Base-by-base conservation (phyloP, 2,329 filamentous ascomycete species). In the Talaromyces sp. region DNA sequence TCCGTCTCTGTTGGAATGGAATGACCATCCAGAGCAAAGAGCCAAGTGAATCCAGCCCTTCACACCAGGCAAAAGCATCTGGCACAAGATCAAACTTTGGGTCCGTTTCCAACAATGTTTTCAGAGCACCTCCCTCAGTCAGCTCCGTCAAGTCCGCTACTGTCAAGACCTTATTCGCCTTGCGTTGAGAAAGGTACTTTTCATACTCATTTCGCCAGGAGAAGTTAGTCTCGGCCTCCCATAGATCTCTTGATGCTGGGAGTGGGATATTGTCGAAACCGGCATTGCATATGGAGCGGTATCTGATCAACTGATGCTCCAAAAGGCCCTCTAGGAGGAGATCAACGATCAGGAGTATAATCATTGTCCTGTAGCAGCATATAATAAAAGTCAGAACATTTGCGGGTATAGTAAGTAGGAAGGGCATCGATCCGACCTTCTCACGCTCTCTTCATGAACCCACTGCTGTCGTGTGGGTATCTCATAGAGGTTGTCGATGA, bases 11-110 rank as follows among this genome's bases (percentile, higher is more conserved):
- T 21, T 59, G 57, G 46, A 55, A 59, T n/a, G 57, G 57, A 11
- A 59, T 54, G 15, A 41, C 22, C 52, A 51, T 59, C 57, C 57
- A 59, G 3, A 59, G 45, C 28, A 59, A 10, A 13, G 57, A 56
- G n/a, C 57, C 57, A 19, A 59, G 45, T 1, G 57, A 59, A 51
- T 59, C 57, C 28, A 59, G 17, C 3, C 45, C 33, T 13, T 59
- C 57, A 52, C 57, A 59, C 57, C 57, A 59, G 31, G 41, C 39
- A 45, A 56, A 53, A 31, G 46, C 31, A 43, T 59, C 57, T 17
- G 52, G 37, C 3, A 59, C 43, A 3, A 52, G 19, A 52, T 59
- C 37, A 36, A 41, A 40, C 41, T n/a, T 52, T 28, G 33, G 37
- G 37, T 57, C 55, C 31, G 50, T 52, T n/a, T 46, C 50, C 13